Conservation (phyloP, 192 early-diverging fungal species). For the Coemansia sp. region DNA sequence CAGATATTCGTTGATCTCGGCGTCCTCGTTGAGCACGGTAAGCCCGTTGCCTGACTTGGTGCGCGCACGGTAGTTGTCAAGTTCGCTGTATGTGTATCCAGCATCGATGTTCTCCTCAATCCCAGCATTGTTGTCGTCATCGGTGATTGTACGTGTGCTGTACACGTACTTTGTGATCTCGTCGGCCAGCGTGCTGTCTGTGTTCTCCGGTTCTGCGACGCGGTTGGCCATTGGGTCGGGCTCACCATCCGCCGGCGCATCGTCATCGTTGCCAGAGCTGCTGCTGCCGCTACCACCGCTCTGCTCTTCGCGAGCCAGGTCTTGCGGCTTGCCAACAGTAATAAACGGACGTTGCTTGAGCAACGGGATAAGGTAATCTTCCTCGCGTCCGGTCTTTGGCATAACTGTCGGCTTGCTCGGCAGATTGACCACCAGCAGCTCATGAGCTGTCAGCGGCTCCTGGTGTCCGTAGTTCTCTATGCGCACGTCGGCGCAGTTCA, state of each 20-base stretch:
- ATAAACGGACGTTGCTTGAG: conserved; percentile 45
- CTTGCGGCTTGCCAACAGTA: conserved; percentile 35
- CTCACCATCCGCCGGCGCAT: conserved; percentile 9
- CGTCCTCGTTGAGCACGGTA: conserved; percentile 38
- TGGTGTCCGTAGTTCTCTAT: conserved; percentile 54
- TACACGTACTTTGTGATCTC: conserved; percentile 45
- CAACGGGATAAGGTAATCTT: conserved; percentile 33
- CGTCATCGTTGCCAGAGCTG: background rate
- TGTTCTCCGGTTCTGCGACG: background rate
- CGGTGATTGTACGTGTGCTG: conserved; percentile 28
- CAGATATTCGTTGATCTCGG: conserved; percentile 30
- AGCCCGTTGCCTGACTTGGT: conserved; percentile 30
- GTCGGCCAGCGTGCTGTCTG: conserved; percentile 15
- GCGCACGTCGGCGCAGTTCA: conserved; percentile 66
- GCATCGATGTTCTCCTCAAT: conserved; percentile 24
- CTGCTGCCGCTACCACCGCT: background rate
- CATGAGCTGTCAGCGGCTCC: conserved; percentile 46
- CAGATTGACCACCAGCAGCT: conserved; percentile 52
- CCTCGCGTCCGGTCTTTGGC: conserved; percentile 40
- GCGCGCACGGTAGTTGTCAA: conserved; percentile 28
- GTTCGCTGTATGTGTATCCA: conserved; percentile 37
- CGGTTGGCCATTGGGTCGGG: conserved; percentile 27
- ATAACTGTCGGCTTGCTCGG: conserved; percentile 31
- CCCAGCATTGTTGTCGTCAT: conserved; percentile 21
- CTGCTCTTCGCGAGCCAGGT: conserved; percentile 18